phyloP scores from a whole-genome alignment of 805 yeast species.

The Candida xiaguanensis region DNA sequence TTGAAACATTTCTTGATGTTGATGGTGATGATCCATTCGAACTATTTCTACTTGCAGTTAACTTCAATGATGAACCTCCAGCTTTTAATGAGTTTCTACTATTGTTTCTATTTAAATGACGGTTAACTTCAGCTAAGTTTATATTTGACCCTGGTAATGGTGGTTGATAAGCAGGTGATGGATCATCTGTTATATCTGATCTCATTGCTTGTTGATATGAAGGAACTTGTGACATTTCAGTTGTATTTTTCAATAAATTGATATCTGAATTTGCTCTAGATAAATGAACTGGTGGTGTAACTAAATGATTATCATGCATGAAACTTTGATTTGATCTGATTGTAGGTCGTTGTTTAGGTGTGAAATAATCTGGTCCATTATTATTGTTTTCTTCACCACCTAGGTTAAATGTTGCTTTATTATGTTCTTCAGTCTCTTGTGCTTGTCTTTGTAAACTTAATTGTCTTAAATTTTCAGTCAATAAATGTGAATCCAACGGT shows the following conservation, averaged over 20 bases:
- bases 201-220: slow-evolving; percentile 78
- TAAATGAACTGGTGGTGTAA: slow-evolving; percentile 54
- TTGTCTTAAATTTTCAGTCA: slow-evolving; percentile 51
- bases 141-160: slow-evolving; percentile 42
- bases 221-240: slow-evolving; percentile 65
- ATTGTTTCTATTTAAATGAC: slow-evolving; percentile 10
- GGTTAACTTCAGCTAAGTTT: slow-evolving; percentile 27
- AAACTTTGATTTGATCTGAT: slow-evolving; percentile 6
- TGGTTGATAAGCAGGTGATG: slow-evolving; percentile 73
- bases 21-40: slow-evolving; percentile 29
- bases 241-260: slow-evolving; percentile 12
- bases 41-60: slow-evolving; percentile 20
- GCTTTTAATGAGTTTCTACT: slow-evolving; percentile 17
- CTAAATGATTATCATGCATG: slow-evolving; percentile 8
- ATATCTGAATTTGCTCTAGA: slow-evolving; percentile 55
- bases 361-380: slow-evolving; percentile 31
- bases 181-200: slow-evolving; percentile 42
- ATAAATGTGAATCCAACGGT: slow-evolving; percentile 34
- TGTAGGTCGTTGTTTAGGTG: slow-evolving; percentile 11
- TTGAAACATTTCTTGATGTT: slow-evolving; percentile 5
- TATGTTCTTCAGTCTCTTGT: slow-evolving; percentile 22
- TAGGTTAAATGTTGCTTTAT: slow-evolving; percentile 29
- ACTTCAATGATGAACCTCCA: slow-evolving; percentile 22
- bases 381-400: slow-evolving; percentile 14
- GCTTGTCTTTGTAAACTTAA: slow-evolving; percentile 48